Conservation (phyloP, 73 alveolate genomes). For the Paramecium octaurelia region DNA sequence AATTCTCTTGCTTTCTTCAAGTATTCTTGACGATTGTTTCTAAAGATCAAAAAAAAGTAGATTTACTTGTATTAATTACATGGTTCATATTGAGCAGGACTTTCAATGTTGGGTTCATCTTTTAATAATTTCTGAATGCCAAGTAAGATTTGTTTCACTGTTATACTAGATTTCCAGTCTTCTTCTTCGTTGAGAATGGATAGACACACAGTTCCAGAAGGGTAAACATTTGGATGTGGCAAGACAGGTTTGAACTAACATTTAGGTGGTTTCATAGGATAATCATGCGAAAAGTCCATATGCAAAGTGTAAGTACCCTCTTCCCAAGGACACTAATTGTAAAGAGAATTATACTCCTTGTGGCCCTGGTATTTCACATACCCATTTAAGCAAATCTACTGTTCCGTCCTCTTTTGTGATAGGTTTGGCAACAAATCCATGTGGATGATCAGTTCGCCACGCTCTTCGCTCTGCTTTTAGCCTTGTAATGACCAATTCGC, state of each 20-base stretch:
- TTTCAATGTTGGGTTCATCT: conserved; percentile 76
- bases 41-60: conserved; percentile 40
- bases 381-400: conserved; percentile 50
- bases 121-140: conserved; percentile 73
- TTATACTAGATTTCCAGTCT: conserved; percentile 80
- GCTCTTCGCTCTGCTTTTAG: conserved; percentile 46
- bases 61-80: conserved; percentile 68
- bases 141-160: conserved; percentile 72
- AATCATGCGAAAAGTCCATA: conserved; percentile 74
- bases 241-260: conserved; percentile 77
- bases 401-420: conserved; percentile 60
- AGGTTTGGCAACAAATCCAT: conserved; percentile 63
- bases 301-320: neutral
- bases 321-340: neutral
- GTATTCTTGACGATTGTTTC: conserved; percentile 32
- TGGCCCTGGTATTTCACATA: conserved; percentile 64
- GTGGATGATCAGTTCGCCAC: conserved; percentile 64
- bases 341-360: conserved; percentile 40
- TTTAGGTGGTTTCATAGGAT: conserved; percentile 81
- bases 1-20: conserved; percentile 56
- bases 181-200: conserved; percentile 79
- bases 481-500: conserved; percentile 59
- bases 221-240: conserved; percentile 81
- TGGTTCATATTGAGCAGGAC: conserved; percentile 83
- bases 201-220: conserved; percentile 81